These are phyloP conservation scores for Cyberlindnera xylosilytica DNA, from an alignment of 805 yeast species.

Conservation along the genomic window DNA sequence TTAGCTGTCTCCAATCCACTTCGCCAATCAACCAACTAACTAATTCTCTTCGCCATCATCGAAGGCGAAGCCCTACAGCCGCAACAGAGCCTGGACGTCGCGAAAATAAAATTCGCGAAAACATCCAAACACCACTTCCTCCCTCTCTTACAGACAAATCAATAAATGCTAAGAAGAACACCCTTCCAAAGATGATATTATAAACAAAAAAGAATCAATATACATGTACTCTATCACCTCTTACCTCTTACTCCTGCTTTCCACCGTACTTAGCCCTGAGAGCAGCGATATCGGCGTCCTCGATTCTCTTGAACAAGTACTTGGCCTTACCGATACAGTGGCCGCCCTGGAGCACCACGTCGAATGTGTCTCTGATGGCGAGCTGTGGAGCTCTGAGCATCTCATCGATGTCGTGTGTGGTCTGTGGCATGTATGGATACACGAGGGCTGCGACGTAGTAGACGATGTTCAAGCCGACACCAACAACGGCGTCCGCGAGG, in stretches of 20 bases:
- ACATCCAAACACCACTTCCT: no score
- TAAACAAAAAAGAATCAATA: no score
- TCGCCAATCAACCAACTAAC: no score
- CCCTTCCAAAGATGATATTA: no score
- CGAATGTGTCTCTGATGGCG: slow-evolving; percentile 73
- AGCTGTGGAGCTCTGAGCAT: slow-evolving; percentile 83
- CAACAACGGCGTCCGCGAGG: slow-evolving; percentile 87
- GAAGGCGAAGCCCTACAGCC: no score
- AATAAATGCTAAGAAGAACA: no score
- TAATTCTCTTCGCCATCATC: no score
- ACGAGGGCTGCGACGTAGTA: slow-evolving; percentile 81
- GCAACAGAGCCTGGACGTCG: no score
- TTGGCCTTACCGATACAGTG: slow-evolving; percentile 90
- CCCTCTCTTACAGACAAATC: no score
- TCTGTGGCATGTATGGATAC: slow-evolving; percentile 89
- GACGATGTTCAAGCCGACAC: slow-evolving; percentile 83
- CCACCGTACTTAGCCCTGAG: slow-evolving; percentile 92
- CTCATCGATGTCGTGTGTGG: slow-evolving; percentile 62
- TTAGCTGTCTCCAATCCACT: no score
- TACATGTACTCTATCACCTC: no score
- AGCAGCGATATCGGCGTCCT: slow-evolving; percentile 78
- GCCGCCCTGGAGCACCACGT: slow-evolving; percentile 65
- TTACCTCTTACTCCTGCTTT: slow-evolving; percentile 40
- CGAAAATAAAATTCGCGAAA: no score
- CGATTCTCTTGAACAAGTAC: slow-evolving; percentile 89